Evolutionary conservation across 352 stramenopile genomes (phyloP), one percentile per base, ranked within the genome.

Genomic region (Elongisporangium anandrum): DNA sequence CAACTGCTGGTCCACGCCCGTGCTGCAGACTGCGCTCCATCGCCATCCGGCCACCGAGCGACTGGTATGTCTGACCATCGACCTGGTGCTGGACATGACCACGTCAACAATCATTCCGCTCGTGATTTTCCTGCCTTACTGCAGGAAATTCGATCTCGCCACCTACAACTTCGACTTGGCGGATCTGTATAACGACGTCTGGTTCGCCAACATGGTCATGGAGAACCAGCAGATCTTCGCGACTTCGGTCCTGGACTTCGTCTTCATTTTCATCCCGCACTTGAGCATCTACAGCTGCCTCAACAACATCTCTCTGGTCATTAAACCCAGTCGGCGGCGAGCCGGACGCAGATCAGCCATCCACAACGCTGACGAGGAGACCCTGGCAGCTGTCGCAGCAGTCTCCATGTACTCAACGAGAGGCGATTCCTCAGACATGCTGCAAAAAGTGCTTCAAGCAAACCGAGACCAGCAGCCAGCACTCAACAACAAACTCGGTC

Each of bases 201-300:
- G 23, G 24, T 85, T 81, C 24, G 58, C 58, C 6, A 80, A 74
- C 39, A 57, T 85, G 22, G 68, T 87, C 9, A 64, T 75, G 15
- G 74, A 87, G 50, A 75, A 77, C 57, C 71, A 69, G 12, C 64
- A 72, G 17, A 57, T 82, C 34, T 71, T 81, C 51, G 68, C 65
- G 5, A 65, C 64, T 13, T 73, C 62, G 16, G 52, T 60, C 34
- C 64, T 23, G 10, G 65, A 70, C 21, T 67, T 65, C 15, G 59
- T 62, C 3, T 70, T 56, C 34, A 79, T 70, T 16, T 49, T 64
- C 2, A 61, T 79, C 16, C 75, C 71, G 2, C 74, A 83, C 23
- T 1, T 73, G 0, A 79, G 71, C 59, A 69, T 72, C 13, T 74
- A 74, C 22, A 50, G 64, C 34, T 75, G 59, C 56, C 54, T 73